Base-by-base conservation (phyloP, 2,329 filamentous ascomycete species). In the Chrysosphaeria jannelii region DNA sequence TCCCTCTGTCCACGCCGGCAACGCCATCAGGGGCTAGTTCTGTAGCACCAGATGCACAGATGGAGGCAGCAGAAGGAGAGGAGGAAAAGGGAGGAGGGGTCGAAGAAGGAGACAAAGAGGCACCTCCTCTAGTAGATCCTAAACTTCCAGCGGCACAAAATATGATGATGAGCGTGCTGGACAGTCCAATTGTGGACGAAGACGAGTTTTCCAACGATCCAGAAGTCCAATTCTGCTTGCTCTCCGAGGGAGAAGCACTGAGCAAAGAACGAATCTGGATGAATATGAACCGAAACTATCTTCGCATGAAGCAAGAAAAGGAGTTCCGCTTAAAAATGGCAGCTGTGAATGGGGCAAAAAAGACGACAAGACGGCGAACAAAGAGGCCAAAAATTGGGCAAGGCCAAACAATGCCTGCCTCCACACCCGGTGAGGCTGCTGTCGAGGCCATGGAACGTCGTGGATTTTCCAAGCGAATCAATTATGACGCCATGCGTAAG, bases 231-330 rank as follows among this genome's bases (percentile, higher is more conserved):
- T 71, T 71, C 34, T 90, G 79, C 37, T 44, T 78, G 17, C 53
- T 93, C 5, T 58, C 56, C 0, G 57, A 66, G 1, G 58, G 62
- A 3, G 79, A 93, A 44, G 60, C 67, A 3, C 58, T 58, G 16
- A 61, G 78, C 37, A 93, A 91, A 41, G 79, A 91, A 41, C 63
- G 65, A 28, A 72, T 93, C 24, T 97, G 85, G 85, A 65, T 89
- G 20, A 79, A 81, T 28, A 67, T 79, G 39, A 93, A 97, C 43
- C 78, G 85, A 39, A 76, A 88, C 33, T 97, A 79, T 59, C 53
- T 97, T 19, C 71, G 81, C 6, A 59, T 65, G 23, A 70, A 88
- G 38, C 78, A 91, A 37, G 64, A 72, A 29, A 89, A 85, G 42
- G 54, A 70, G 5, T 68, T 88, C 27, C 60, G 70, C 19, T 59